Conservation (phyloP, 441 rosid species). For the Erodium trifolium region DNA sequence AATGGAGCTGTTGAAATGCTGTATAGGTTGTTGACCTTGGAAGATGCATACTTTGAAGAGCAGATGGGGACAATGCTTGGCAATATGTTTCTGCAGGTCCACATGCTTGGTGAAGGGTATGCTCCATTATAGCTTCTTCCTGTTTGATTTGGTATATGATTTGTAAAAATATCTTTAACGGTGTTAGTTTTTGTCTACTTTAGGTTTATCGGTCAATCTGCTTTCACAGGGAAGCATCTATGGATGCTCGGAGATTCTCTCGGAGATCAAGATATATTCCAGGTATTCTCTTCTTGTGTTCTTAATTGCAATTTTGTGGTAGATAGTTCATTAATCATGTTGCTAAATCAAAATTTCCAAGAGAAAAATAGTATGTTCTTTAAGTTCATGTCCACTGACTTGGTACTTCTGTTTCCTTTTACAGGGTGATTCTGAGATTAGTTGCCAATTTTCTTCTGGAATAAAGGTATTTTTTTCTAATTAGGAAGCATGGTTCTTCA, state of each 20-base stretch:
- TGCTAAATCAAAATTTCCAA: too few relatives aligned
- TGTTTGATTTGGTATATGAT: too few relatives aligned
- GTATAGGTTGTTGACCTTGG: constrained; percentile 58
- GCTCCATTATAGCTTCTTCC: constrained; percentile 14
- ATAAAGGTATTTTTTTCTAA: constrained; percentile 35
- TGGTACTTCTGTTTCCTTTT: too few relatives aligned
- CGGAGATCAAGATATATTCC: constrained; percentile 16
- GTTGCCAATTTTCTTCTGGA: constrained; percentile 38
- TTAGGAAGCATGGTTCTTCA: not conserved
- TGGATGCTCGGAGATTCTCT: constrained; percentile 46
- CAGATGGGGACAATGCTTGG: constrained; percentile 38
- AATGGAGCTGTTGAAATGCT: constrained; percentile 19
- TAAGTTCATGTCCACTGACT: too few relatives aligned
- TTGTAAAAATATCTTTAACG: too few relatives aligned
- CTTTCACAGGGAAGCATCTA: constrained; percentile 50
- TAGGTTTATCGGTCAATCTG: constrained; percentile 66
- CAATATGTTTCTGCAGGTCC: constrained; percentile 51
- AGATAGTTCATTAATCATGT: too few relatives aligned
- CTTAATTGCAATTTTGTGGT: too few relatives aligned
- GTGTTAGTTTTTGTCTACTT: not conserved
- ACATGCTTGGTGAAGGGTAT: constrained; percentile 78
- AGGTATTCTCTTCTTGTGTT: too few relatives aligned
- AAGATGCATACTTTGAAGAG: constrained; percentile 62
- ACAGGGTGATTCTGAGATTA: constrained; percentile 37
- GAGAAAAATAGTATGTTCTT: too few relatives aligned